Conservation (phyloP, 257 asterid genomes). For the Ophiorrhiza pumila region DNA sequence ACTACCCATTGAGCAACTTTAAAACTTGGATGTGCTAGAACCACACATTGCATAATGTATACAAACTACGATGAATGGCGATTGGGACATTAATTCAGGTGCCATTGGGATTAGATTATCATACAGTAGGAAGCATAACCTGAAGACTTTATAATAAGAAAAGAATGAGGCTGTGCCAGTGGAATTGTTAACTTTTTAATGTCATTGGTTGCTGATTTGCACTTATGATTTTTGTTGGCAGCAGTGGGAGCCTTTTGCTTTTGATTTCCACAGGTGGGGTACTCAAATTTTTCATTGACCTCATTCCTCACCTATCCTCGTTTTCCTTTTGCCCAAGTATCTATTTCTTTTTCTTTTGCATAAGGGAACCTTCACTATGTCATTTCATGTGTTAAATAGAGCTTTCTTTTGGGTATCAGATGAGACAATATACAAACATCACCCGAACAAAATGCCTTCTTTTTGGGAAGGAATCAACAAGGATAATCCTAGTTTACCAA, state of each 20-base stretch:
- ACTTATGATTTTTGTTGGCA: slow-evolving; percentile 12
- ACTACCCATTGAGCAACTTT: slow-evolving; percentile 1
- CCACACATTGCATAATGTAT: slow-evolving; percentile 1
- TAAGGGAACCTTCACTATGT: not conserved
- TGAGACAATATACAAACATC: slow-evolving; percentile 14
- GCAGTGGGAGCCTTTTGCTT: slow-evolving; percentile 15
- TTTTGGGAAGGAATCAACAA: slow-evolving; percentile 2
- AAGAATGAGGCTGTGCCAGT: slow-evolving; percentile 19
- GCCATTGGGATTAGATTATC: slow-evolving; percentile 16
- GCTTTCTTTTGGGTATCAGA: slow-evolving; percentile 12
- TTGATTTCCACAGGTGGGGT: slow-evolving; percentile 15
- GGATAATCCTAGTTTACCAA: slow-evolving; percentile 20
- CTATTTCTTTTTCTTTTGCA: not conserved
- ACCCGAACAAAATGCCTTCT: slow-evolving; percentile 12
- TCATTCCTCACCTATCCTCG: slow-evolving; percentile 18
- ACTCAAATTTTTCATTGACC: slow-evolving; percentile 24
- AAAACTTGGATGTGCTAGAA: slow-evolving; percentile 5
- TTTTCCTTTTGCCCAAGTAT: not conserved
- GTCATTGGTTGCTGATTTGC: slow-evolving; percentile 28
- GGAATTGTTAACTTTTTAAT: slow-evolving; percentile 19
- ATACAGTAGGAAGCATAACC: slow-evolving; percentile 23
- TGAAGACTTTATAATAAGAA: slow-evolving; percentile 2
- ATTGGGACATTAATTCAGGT: slow-evolving; percentile 13
- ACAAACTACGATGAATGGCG: slow-evolving; percentile 7
- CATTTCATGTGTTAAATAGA: not conserved